Evolutionary conservation across 306 rosid genomes (phyloP).

Genomic region (Corylus avellana): DNA sequence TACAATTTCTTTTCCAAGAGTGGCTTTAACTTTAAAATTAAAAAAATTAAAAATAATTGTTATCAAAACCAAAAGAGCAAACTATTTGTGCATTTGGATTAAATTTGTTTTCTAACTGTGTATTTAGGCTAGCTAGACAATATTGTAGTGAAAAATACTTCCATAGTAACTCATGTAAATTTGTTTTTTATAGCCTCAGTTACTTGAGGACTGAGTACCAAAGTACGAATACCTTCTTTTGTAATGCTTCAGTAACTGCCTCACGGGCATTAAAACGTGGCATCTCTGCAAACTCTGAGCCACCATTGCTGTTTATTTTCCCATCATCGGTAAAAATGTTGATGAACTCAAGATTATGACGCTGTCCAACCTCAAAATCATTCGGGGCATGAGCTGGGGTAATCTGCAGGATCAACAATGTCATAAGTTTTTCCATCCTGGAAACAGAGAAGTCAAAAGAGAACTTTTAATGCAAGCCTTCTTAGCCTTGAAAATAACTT

Average conservation of each 20-base stretch:
- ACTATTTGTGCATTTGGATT: neutral
- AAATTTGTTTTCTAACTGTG: neutral
- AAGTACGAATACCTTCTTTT: slow-evolving; percentile 65
- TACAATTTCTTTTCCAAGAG: too few relatives aligned
- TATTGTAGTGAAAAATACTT: neutral
- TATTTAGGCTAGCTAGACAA: neutral
- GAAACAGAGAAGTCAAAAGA: slow-evolving; percentile 16
- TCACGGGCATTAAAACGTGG: slow-evolving; percentile 85
- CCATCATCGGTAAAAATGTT: slow-evolving; percentile 89
- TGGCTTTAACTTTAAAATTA: too few relatives aligned
- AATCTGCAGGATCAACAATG: slow-evolving; percentile 52
- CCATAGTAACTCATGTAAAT: neutral
- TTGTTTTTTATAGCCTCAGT: slow-evolving; percentile 3
- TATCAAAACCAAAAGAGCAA: neutral
- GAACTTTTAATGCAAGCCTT: slow-evolving; percentile 6
- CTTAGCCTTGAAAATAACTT: slow-evolving; percentile 13
- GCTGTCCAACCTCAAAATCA: slow-evolving; percentile 91
- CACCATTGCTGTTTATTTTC: slow-evolving; percentile 83
- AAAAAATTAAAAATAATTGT: too few relatives aligned
- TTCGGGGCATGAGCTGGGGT: slow-evolving; percentile 99
- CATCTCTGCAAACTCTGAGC: slow-evolving; percentile 79
- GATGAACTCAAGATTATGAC: slow-evolving; percentile 79
- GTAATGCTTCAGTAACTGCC: slow-evolving; percentile 68
- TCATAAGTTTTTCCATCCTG: neutral
- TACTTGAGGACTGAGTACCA: slow-evolving; percentile 16